phyloP scores from a whole-genome alignment of 306 rosid species.

The Vicia sativa region DNA sequence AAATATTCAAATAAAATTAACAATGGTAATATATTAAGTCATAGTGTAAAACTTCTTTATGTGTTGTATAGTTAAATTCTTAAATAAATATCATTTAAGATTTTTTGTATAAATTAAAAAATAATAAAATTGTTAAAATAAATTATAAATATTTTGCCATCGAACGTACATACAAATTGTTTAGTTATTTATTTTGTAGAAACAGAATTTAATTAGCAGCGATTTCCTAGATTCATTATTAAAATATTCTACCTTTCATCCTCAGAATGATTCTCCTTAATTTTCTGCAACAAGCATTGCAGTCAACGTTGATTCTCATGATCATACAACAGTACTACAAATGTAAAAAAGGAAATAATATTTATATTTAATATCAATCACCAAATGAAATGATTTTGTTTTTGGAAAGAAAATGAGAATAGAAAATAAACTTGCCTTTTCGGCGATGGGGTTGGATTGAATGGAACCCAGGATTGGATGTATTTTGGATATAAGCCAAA shows the following conservation, averaged over 20 bases:
- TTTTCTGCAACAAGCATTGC: slow-evolving; percentile 70
- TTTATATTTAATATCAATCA: slow-evolving; percentile 4
- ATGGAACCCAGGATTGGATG: slow-evolving; percentile 42
- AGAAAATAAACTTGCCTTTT: slow-evolving; percentile 61
- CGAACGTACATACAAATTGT: too few species aligned
- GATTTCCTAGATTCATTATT: not conserved
- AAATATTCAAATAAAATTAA: too few species aligned
- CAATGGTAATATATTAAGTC: too few species aligned
- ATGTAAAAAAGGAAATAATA: slow-evolving; percentile 17
- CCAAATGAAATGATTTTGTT: not conserved
- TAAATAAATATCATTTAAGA: too few species aligned
- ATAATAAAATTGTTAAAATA: too few species aligned
- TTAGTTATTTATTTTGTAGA: too few species aligned
- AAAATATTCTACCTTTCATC: slow-evolving; percentile 62
- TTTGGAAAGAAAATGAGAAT: not conserved
- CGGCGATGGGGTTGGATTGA: slow-evolving; percentile 50
- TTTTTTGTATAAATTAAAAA: too few species aligned
- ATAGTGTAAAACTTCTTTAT: too few species aligned
- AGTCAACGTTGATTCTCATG: slow-evolving; percentile 74
- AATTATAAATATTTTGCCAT: too few species aligned
- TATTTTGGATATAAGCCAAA: slow-evolving; percentile 36
- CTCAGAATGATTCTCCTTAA: slow-evolving; percentile 60
- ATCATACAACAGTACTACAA: slow-evolving; percentile 73
- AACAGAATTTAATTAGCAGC: not conserved
- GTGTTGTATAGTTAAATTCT: too few species aligned